Evolutionary conservation across 2,329 filamentous ascomycete species (phyloP).

Genomic region (Orbilia javanica): DNA sequence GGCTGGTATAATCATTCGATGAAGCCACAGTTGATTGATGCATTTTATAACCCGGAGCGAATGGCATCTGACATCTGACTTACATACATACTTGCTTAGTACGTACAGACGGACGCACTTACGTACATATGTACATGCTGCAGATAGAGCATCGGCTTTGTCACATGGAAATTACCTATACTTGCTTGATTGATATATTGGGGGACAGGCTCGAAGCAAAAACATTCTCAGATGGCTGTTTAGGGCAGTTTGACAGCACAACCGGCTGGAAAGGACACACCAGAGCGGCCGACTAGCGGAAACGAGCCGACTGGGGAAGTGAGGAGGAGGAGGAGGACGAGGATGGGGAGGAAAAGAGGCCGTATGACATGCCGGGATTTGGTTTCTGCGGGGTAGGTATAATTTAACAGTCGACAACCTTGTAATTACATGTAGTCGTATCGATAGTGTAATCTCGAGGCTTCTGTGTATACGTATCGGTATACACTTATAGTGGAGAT

Average conservation of each 20-base stretch:
- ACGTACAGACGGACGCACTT: background rate
- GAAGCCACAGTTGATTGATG: background rate
- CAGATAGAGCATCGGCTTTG: conserved; percentile 24
- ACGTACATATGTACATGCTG: background rate
- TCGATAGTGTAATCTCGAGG: too few species aligned
- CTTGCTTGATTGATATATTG: background rate
- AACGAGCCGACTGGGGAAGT: conserved; percentile 55
- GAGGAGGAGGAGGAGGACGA: background rate
- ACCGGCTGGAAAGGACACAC: background rate
- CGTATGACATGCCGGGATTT: conserved; percentile 2
- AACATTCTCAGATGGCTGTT: background rate
- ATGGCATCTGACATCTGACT: conserved; percentile 8
- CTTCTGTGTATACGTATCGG: too few species aligned
- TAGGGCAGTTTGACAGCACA: conserved; percentile 23
- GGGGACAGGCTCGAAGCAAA: conserved; percentile 15
- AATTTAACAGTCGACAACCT: too few species aligned
- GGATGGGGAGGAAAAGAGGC: conserved; percentile 21
- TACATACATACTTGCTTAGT: background rate
- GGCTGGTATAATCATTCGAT: background rate
- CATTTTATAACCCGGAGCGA: background rate
- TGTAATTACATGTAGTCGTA: too few species aligned
- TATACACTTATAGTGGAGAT: too few species aligned
- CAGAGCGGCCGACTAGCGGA: conserved; percentile 13
- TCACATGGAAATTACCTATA: background rate
- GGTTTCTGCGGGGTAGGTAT: conserved; percentile 36